Evolutionary conservation across 352 stramenopile genomes (phyloP), one percentile per base, ranked within the genome.

Genomic region (Globisporangium orthogonon): DNA sequence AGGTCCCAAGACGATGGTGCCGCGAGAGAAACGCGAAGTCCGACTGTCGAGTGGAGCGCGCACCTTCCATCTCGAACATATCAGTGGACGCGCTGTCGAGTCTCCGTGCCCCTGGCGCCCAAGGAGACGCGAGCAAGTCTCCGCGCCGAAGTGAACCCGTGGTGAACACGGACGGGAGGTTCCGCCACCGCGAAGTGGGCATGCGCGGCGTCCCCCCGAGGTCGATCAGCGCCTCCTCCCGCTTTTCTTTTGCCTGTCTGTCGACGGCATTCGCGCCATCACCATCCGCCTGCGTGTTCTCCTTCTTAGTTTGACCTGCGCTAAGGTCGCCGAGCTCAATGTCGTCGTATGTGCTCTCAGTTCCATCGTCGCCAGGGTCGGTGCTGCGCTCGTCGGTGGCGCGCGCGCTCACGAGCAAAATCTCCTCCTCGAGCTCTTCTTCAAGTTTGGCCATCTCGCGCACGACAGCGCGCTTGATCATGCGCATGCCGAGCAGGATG

Each of bases 71-170:
- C 2, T 71, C 67, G 35, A 58, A 62, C 43, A 62, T n/a, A 17
- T 57, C 56, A 4, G 54, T 70, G 3, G 56, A 29, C 11, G 41
- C 31, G 7, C 31, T 50, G n/a, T 60, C 17, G 15, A 49, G 49
- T 23, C 31, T 52, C 13, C 65, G 50, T 15, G 41, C 51, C 33
- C 40, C 46, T 10, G 58, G 44, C 1, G 59, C 56, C 70, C 73
- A 85, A 1, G 76, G 75, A 23, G 79, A 86, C n/a, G 65, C 54
- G 18, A 86, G 23, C 41, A 77, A 70, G 31, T 89, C 74, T 2
- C 63, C 69, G 11, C 73, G 67, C 39, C 69, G 63, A 9, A 64
- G 23, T 4, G 65, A 40, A 3, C 59, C 62, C 10, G 52, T 58
- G 13, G 54, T 58, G 4, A 56, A 65, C 30, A 85, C 62, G 2